Conservation (phyloP, 352 stramenopile species). For the Phytophthora aleatoria region DNA sequence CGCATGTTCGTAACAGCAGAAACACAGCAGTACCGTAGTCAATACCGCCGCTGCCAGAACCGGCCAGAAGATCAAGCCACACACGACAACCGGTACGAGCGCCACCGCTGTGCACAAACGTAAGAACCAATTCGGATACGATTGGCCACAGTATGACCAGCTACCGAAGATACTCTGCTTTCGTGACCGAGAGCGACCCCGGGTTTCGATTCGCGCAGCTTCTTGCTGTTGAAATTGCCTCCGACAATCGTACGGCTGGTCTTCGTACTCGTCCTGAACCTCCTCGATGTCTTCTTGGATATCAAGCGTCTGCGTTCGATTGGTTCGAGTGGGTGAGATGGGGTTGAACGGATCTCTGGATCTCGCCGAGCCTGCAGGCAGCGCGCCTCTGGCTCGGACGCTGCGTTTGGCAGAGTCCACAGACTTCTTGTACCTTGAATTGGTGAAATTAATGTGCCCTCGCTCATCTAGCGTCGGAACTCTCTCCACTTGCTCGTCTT, state of each 20-base stretch:
- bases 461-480: constrained; percentile 28
- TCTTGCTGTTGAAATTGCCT: constrained; percentile 26
- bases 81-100: constrained; percentile 36
- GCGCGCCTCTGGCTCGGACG: constrained; percentile 26
- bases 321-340: constrained; percentile 23
- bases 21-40: constrained; percentile 33
- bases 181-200: constrained; percentile 29
- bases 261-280: constrained; percentile 11
- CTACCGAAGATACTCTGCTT: constrained; percentile 48
- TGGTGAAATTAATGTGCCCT: constrained; percentile 37
- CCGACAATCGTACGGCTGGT: constrained; percentile 12
- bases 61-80: constrained; percentile 42
- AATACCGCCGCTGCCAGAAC: constrained; percentile 35
- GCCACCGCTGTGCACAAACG: constrained; percentile 35
- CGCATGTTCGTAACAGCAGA: constrained; percentile 58
- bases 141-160: constrained; percentile 45
- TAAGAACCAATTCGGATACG: constrained; percentile 45
- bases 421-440: constrained; percentile 28
- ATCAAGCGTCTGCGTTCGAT: constrained; percentile 21
- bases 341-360: constrained; percentile 19
- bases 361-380: constrained; percentile 24
- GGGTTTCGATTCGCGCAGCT: constrained; percentile 13
- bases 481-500: constrained; percentile 4
- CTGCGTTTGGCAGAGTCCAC: constrained; percentile 24
- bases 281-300: constrained; percentile 28